These are phyloP conservation scores for Mycosphaerella arachidis DNA, from an alignment of 2,329 filamentous ascomycete genomes.

Conservation along the genomic window DNA sequence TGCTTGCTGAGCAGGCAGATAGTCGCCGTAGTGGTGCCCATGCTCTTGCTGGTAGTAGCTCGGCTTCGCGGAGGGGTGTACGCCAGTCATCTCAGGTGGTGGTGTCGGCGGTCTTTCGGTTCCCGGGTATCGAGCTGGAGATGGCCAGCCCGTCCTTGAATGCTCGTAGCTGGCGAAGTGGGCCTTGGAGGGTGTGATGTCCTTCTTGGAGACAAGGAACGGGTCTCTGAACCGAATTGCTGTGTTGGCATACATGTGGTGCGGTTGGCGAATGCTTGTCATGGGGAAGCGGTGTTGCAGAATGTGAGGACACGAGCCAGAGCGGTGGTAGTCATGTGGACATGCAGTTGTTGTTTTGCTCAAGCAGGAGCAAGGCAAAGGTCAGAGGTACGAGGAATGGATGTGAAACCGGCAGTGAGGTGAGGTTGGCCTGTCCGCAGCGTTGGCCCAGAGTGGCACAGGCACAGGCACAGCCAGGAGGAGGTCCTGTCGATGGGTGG, in stretches of 20 bases:
- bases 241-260: slow-evolving; percentile 33
- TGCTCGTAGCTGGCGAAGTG: slow-evolving; percentile 13
- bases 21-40: slow-evolving; percentile 23
- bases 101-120: slow-evolving; percentile 30
- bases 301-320: slow-evolving; percentile 6
- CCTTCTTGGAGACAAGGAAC: slow-evolving; percentile 28
- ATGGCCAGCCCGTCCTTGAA: slow-evolving; percentile 15
- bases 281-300: slow-evolving; percentile 19
- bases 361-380: slow-evolving; percentile 12
- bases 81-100: slow-evolving; percentile 35
- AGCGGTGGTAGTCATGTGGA: slow-evolving; percentile 15
- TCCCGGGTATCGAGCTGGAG: slow-evolving; percentile 15
- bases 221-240: slow-evolving; percentile 34
- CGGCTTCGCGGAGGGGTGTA: slow-evolving; percentile 20
- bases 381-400: slow-evolving; percentile 4
- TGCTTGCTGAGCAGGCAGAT: slow-evolving; percentile 14
- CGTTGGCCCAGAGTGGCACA: slow-evolving; percentile 4
- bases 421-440: slow-evolving; percentile 8
- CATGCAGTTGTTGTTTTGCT: slow-evolving; percentile 6
- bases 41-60: slow-evolving; percentile 27
- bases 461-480: slow-evolving; percentile 34
- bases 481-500: slow-evolving; percentile 36
- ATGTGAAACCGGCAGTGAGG: slow-evolving; percentile 5
- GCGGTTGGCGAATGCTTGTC: slow-evolving; percentile 22
- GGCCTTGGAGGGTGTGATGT: slow-evolving; percentile 15